Conservation (phyloP, 306 rosid species). For the Prunus persica region DNA sequence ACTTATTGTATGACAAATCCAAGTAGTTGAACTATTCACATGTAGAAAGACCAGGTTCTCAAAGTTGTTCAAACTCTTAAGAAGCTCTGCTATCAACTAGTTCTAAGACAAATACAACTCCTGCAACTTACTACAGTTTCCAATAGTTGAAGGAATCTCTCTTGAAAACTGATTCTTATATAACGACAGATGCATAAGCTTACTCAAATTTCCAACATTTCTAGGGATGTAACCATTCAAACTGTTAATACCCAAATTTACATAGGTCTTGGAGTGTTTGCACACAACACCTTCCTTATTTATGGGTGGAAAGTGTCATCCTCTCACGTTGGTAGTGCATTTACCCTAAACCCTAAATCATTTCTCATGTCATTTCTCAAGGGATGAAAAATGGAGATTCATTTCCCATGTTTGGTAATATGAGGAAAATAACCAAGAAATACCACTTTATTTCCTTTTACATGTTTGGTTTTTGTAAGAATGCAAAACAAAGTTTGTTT, state of each 20-base stretch:
- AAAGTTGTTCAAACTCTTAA: constrained; percentile 48
- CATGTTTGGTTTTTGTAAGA: too few relatives aligned
- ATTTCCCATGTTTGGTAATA: too few relatives aligned
- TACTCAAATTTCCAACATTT: constrained; percentile 46
- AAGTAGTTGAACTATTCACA: constrained; percentile 32
- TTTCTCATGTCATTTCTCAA: too few relatives aligned
- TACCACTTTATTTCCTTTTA: too few relatives aligned
- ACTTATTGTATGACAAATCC: constrained; percentile 59
- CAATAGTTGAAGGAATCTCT: constrained; percentile 62
- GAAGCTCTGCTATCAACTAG: constrained; percentile 44
- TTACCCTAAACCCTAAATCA: too few relatives aligned
- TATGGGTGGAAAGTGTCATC: too few relatives aligned
- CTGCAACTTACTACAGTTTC: constrained; percentile 47
- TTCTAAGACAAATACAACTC: constrained; percentile 38
- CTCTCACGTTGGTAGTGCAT: constrained; percentile 28
- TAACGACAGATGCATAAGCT: constrained; percentile 27
- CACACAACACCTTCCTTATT: too few relatives aligned
- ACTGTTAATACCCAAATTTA: constrained; percentile 37
- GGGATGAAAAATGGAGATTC: too few relatives aligned
- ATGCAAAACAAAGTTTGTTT: too few relatives aligned
- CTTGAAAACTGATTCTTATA: constrained; percentile 42
- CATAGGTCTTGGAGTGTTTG: constrained; percentile 30
- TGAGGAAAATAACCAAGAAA: too few relatives aligned
- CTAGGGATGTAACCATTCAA: constrained; percentile 58
- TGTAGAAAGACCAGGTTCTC: constrained; percentile 30